phyloP scores from a whole-genome alignment of 768 basidiomycete genomes.

The Auriscalpium vulgare region DNA sequence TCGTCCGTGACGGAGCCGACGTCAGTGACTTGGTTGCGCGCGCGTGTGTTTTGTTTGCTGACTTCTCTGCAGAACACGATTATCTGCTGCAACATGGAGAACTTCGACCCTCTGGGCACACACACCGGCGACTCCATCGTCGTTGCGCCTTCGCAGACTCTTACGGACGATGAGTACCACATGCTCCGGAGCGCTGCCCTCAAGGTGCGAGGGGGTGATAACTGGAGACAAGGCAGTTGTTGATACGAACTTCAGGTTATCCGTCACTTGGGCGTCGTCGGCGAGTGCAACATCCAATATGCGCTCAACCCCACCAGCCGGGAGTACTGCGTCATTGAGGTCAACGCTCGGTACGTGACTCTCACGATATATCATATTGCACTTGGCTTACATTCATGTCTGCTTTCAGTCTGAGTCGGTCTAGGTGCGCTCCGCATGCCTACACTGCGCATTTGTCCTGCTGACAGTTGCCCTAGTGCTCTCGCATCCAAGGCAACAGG shows the following conservation, averaged over 20 bases:
- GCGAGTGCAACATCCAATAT: constrained; percentile 98
- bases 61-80: constrained; percentile 76
- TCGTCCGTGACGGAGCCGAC: constrained; percentile 96
- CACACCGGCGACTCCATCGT: constrained; percentile 99
- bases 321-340: constrained; percentile 98
- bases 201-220: constrained; percentile 47
- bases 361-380: not conserved
- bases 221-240: not conserved
- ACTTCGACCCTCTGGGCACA: constrained; percentile 97
- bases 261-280: constrained; percentile 85
- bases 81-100: constrained; percentile 99
- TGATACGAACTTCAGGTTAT: constrained; percentile 25
- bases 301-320: constrained; percentile 87
- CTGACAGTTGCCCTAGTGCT: constrained; percentile 43
- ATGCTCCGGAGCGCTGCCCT: constrained; percentile 97
- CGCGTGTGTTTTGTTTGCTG: not conserved
- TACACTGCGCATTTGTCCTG: not conserved
- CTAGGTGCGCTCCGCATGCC: constrained; percentile 40
- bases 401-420: constrained; percentile 50
- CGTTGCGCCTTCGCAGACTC: constrained; percentile 95
- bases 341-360: constrained; percentile 73
- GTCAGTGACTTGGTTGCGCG: constrained; percentile 38
- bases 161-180: constrained; percentile 97
- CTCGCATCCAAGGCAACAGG: constrained; percentile 87
- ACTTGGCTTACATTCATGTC: not conserved